Percentiles rank a stretch among this genome's conserved stretches.
Evolutionary conservation across 352 stramenopile species (phyloP).

Genomic region (Phytophthora ramorum): DNA sequence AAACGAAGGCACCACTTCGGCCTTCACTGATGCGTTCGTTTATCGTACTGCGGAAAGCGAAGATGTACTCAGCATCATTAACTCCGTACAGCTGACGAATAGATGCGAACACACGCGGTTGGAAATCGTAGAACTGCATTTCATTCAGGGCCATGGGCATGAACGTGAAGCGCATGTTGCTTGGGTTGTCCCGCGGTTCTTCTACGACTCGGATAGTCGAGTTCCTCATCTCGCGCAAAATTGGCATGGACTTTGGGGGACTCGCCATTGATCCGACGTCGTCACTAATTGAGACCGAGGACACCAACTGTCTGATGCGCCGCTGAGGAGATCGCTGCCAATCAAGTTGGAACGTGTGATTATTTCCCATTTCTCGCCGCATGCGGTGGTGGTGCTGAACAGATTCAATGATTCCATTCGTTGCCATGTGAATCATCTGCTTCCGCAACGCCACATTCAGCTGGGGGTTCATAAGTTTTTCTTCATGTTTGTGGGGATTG

Average conservation of each 20-base stretch:
- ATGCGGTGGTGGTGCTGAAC: constrained; percentile 83
- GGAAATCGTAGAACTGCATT: constrained; percentile 91
- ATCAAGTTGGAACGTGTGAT: constrained; percentile 85
- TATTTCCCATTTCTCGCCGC: constrained; percentile 69
- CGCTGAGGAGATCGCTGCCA: constrained; percentile 76
- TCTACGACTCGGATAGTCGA: constrained; percentile 76
- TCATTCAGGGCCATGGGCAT: constrained; percentile 75
- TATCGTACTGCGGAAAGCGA: constrained; percentile 80
- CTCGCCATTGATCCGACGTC: constrained; percentile 38
- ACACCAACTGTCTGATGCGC: constrained; percentile 52
- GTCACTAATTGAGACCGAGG: constrained; percentile 49
- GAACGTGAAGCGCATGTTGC: constrained; percentile 62
- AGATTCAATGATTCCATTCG: constrained; percentile 88
- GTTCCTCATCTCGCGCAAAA: constrained; percentile 46
- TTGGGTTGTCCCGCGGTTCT: constrained; percentile 45
- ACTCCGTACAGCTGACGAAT: constrained; percentile 75
- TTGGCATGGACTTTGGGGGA: constrained; percentile 39
- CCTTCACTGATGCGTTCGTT: constrained; percentile 93
- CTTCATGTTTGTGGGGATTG: constrained; percentile 39
- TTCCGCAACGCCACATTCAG: constrained; percentile 84
- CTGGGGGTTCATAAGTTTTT: constrained; percentile 78
- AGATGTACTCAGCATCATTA: constrained; percentile 81
- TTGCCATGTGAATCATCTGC: constrained; percentile 92
- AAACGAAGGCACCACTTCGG: constrained; percentile 89
- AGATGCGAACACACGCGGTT: constrained; percentile 80